Conservation (phyloP, 2,329 filamentous ascomycete species). For the Talaromyces sp. region DNA sequence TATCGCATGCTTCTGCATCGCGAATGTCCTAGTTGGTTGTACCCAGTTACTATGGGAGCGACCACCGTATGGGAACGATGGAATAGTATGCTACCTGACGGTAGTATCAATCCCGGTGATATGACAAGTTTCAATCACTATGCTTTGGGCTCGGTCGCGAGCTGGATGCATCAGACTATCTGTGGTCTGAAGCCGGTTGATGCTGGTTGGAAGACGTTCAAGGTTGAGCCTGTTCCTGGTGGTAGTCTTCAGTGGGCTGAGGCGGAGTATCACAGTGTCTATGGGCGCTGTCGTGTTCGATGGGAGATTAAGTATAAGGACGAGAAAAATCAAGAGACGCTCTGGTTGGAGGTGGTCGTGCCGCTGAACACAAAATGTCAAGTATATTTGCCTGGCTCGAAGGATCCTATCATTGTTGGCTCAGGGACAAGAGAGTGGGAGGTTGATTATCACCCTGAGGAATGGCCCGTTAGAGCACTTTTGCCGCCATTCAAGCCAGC, state of each 20-base stretch:
- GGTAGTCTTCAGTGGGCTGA: constrained; percentile 21
- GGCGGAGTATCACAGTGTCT: not conserved
- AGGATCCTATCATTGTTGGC: not conserved
- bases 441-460: not conserved
- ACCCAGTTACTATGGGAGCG: constrained; percentile 40
- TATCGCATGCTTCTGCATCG: constrained; percentile 46
- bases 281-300: not conserved
- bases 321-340: not conserved
- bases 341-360: constrained; percentile 1
- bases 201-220: constrained; percentile 35
- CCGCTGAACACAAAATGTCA: not conserved
- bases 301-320: not conserved
- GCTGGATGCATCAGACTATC: constrained; percentile 39
- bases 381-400: not conserved
- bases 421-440: not conserved
- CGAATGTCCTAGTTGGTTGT: constrained; percentile 40
- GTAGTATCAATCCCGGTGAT: constrained; percentile 36
- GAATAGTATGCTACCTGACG: constrained; percentile 40
- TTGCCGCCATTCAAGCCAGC: not conserved
- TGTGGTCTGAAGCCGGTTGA: constrained; percentile 32
- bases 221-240: constrained; percentile 32
- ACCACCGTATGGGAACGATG: constrained; percentile 47
- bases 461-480: constrained; percentile 2
- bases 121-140: constrained; percentile 48
- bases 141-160: constrained; percentile 39